Base-by-base conservation (phyloP, 2,329 filamentous ascomycete genomes). In the Aspergillus floridensis region DNA sequence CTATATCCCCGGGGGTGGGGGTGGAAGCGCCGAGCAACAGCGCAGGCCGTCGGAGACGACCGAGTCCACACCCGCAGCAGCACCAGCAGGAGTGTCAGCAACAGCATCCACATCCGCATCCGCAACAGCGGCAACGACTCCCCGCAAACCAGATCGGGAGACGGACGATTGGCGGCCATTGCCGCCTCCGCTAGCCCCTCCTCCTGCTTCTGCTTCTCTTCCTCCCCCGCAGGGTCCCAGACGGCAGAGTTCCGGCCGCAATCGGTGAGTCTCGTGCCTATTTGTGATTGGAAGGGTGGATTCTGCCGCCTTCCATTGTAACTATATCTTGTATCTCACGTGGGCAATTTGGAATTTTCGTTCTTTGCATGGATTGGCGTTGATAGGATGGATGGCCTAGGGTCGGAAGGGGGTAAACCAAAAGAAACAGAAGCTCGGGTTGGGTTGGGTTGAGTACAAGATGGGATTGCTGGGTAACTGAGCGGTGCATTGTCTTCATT, bases 1-100 rank as follows among this genome's bases (percentile, higher is more conserved):
- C 24, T 81, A 81, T 61, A 73, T 80, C 22, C 79, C 79, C 49
- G 72, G 68, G 22, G 22, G 22, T 16, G 74, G 72, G 21, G 71
- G 69, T 51, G 61, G 67, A 47, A 68, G 70, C 26, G 67, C 70
- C 19, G 72, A 72, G 10, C 49, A 56, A 46, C 60, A 63, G 10
- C 29, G 65, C n/a, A 60, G 65, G 38, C 38, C 38, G 5, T 44
- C 3, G 50, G 61, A n/a, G 62, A 64, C 3, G 61, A 63, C 3
- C 38, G 66, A 21, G 66, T 67, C 22, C 63, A 35, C 32, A 6
- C 11, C 22, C 22, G 22, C 26, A 29, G 26, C 26, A 8, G 26
- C 7, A 29, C 26, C 26, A 10, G 26, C 26, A 29, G 26, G 26
- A 29, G 26, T 7, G 7, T 29, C 26, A 10, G 26, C 26, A 29